Evolutionary conservation across 2,329 filamentous ascomycete species (phyloP), one percentile per base, ranked within the genome.

Genomic region (Colletotrichum tabaci): DNA sequence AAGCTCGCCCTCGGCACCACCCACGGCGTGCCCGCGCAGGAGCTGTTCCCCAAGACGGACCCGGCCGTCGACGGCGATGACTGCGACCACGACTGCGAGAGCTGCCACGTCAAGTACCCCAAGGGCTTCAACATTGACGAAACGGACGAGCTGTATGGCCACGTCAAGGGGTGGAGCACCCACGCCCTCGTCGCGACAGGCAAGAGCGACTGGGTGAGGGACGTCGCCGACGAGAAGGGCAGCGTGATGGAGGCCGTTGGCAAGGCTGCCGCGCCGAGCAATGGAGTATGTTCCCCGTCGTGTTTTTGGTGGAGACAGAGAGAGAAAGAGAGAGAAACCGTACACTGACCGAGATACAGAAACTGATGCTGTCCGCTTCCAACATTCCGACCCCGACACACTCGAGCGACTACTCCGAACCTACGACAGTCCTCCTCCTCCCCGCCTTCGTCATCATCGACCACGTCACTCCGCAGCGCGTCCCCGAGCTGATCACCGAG

Each of bases 121-220:
- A 86, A 85, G 72, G 82, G 82, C 46, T 92, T 92, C 83, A 90
- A 91, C 78, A 90, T 98, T 66, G 93, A 98, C 68, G 89, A 92
- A 80, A 84, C 87, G 8, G 94, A 98, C 79, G 85, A 91, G 76
- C 84, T 99, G 60, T 98, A 97, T 79, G 96, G 96, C 0, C 87
- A 93, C 71, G 89, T 98, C 74, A 93, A 94, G 78, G 94, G 91
- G 46, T 98, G 94, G 93, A 92, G 90, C 77, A 96, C 95, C 23
- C 96, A 99, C 82, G 80, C 98, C 73, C 85, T 99, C 42, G 94
- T 98, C 18, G 96, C 94, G 30, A 99, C 96, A n/a, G 94, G 95
- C 73, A 98, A 98, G 88, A 89, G 92, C 35, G 96, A 99, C 82
- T 99, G 96, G 96, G 93, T 96, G 78, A 85, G 94, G 72, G 93